Percentiles rank a stretch among this genome's conserved stretches.
Conservation (phyloP, 139 green algal genomes). For the Tetratostichococcus sp. region DNA sequence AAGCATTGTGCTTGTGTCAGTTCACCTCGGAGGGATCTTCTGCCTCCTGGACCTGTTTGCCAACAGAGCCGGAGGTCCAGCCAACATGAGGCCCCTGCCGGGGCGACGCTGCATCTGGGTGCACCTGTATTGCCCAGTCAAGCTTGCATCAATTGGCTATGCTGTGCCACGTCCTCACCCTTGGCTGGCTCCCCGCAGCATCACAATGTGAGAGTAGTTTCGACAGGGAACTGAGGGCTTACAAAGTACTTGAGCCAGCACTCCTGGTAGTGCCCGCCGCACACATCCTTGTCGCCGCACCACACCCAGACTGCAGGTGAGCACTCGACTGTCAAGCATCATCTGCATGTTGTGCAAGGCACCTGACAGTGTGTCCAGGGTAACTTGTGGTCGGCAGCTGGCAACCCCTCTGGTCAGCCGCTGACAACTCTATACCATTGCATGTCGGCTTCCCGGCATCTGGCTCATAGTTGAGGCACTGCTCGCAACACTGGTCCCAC, state of each 20-base stretch:
- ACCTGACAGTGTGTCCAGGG: too few species aligned
- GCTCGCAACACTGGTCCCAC: slow-evolving; percentile 55
- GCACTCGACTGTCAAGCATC: too few species aligned
- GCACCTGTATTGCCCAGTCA: slow-evolving; percentile 38
- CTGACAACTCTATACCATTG: too few species aligned
- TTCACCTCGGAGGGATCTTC: neutral
- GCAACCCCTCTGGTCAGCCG: too few species aligned
- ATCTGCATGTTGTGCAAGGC: too few species aligned
- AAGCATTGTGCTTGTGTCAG: too few species aligned
- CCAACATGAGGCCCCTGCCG: slow-evolving; percentile 47
- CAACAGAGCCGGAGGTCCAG: slow-evolving; percentile 69
- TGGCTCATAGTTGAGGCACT: slow-evolving; percentile 44
- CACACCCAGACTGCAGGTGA: slow-evolving; percentile 77
- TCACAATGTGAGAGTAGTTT: too few species aligned
- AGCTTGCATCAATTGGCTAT: too few species aligned
- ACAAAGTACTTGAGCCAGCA: slow-evolving; percentile 91
- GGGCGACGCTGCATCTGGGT: slow-evolving; percentile 52
- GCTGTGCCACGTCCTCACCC: too few species aligned
- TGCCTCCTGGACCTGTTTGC: neutral
- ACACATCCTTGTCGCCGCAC: slow-evolving; percentile 59
- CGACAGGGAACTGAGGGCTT: too few species aligned
- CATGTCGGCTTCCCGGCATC: slow-evolving; percentile 33
- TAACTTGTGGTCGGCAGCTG: too few species aligned
- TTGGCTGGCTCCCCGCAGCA: too few species aligned
- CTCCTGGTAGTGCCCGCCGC: slow-evolving; percentile 48